phyloP scores from a whole-genome alignment of 768 basidiomycete genomes.

The Tricholomella constricta region DNA sequence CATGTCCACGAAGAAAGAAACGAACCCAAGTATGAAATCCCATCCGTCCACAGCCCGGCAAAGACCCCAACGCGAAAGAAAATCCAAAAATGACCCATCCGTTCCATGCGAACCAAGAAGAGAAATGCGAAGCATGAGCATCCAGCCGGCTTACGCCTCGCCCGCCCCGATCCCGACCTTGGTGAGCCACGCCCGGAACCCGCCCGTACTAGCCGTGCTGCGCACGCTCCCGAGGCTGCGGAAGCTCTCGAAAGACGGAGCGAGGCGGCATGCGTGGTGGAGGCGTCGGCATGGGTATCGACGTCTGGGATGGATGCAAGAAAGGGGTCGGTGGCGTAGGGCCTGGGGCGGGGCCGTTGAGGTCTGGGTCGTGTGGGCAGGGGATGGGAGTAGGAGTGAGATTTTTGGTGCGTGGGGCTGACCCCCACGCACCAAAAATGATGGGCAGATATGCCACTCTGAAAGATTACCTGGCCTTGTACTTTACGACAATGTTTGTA shows the following conservation, averaged over 20 bases:
- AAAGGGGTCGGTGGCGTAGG: not conserved
- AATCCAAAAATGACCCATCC: not conserved
- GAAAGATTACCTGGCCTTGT: too few relatives aligned
- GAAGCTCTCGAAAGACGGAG: conserved; percentile 52
- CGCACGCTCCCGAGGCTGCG: conserved; percentile 46
- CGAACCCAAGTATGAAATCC: too few relatives aligned
- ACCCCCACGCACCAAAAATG: too few relatives aligned
- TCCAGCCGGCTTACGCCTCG: too few relatives aligned
- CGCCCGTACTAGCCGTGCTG: conserved; percentile 40
- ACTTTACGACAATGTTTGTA: too few relatives aligned
- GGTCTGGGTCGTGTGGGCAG: not conserved
- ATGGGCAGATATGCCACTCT: too few relatives aligned
- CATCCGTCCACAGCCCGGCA: not conserved
- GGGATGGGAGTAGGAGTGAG: conserved; percentile 10
- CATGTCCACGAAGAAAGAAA: not conserved
- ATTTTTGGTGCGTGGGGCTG: conserved; percentile 7
- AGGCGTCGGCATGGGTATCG: too few relatives aligned
- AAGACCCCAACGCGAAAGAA: not conserved
- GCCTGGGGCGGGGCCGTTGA: not conserved
- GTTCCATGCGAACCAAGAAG: too few relatives aligned
- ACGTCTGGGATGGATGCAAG: not conserved
- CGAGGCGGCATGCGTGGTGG: conserved; percentile 17
- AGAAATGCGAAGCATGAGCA: too few relatives aligned
- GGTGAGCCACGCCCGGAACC: conserved; percentile 44
- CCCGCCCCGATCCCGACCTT: conserved; percentile 30